Evolutionary conservation across 2,329 filamentous ascomycete species (phyloP).

Genomic region (Ophiostoma sp.): DNA sequence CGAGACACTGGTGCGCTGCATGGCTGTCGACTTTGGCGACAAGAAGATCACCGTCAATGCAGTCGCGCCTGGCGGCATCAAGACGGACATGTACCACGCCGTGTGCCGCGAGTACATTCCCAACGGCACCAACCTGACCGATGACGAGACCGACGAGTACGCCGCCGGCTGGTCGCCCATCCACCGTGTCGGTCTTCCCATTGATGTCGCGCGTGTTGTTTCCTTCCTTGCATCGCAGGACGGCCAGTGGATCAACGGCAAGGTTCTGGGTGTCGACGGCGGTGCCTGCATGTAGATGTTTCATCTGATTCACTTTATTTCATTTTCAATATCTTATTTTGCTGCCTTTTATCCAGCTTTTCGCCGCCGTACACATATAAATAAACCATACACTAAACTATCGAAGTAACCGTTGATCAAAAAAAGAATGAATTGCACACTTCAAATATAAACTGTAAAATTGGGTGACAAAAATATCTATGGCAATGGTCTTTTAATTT

Average conservation of each 20-base stretch:
- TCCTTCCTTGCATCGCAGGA: constrained; percentile 35
- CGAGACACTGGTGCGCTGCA: constrained; percentile 34
- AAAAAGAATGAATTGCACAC: not conserved
- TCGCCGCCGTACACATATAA: not conserved
- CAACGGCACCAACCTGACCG: constrained; percentile 33
- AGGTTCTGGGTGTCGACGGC: constrained; percentile 33
- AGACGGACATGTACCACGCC: constrained; percentile 35
- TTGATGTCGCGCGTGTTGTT: constrained; percentile 34
- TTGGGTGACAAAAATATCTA: not conserved
- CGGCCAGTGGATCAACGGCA: constrained; percentile 39
- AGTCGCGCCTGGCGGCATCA: constrained; percentile 36
- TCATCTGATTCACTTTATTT: not conserved
- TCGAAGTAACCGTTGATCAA: too few relatives aligned
- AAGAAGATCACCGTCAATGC: constrained; percentile 38
- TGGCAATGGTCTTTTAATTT: not conserved
- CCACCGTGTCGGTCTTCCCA: constrained; percentile 32
- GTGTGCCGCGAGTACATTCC: constrained; percentile 40
- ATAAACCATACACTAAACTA: not conserved
- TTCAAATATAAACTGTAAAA: too few relatives aligned
- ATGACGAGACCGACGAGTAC: constrained; percentile 31
- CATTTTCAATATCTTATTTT: not conserved
- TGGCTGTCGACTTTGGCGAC: constrained; percentile 34
- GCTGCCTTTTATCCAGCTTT: not conserved
- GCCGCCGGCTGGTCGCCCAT: constrained; percentile 38
- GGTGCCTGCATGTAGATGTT: constrained; percentile 28